Evolutionary conservation across 805 yeast species (phyloP), one percentile per base, ranked within the genome.

Genomic region (Dipodascus albidus): DNA sequence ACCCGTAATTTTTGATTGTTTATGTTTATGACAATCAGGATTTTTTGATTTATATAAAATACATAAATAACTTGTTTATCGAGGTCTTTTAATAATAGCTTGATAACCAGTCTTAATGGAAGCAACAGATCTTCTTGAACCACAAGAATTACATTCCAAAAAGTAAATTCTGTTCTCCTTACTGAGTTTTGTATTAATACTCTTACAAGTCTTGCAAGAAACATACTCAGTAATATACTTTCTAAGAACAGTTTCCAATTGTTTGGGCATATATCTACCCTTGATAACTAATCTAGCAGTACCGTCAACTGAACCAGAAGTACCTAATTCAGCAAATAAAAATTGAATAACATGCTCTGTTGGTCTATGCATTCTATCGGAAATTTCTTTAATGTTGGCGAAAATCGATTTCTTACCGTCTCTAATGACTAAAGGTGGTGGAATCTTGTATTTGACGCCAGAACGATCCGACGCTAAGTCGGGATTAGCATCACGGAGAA

Each of bases 81-180:
- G 44, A 38, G 44, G 44, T 38, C 44, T 38, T 19, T 38, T 38
- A 19, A 38, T 38, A 19, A 68, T 67, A 63, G 99, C 99, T 77
- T 90, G 96, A 96, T 87, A 93, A 85, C 99, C 99, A 50, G 97
- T 87, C 82, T 95, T 93, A 73, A 93, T 93, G 49, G 96, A 88
- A 62, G 93, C 82, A 54, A 93, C 99, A 51, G 97, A 89, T 75
- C 96, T 85, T 50, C 97, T 83, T 50, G 96, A 87, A 62, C 99
- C 99, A 79, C 99, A 93, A 54, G 95, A 87, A 69, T 90, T 89
- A 79, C 99, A 93, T 65, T 90, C 96, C 78, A 93, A 79, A 78
- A 93, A 93, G 76, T 87, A 95, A 74, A 93, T 80, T 77, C 99
- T 87, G 77, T 90, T 93, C 75, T 93, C 99, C 74, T 96, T 90